A percentile compares a stretch with the other conserved stretches of the same genome.
Evolutionary conservation across 2,329 filamentous ascomycete species (phyloP).

Genomic region (Alternaria brassicicola): DNA sequence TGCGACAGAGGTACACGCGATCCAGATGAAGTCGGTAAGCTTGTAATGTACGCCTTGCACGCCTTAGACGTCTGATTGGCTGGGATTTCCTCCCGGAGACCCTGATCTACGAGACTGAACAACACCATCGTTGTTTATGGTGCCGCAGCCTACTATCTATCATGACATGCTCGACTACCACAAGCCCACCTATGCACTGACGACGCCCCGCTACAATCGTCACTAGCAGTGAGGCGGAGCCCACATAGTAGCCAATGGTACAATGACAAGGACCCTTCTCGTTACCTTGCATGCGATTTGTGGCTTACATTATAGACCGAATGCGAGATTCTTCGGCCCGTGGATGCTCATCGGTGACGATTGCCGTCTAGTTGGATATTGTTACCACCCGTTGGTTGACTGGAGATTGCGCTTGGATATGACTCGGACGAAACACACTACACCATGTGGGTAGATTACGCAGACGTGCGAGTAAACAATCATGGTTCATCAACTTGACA

Average conservation of each 20-base stretch:
- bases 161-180: neutral
- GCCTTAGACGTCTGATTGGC: neutral
- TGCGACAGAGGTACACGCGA: neutral
- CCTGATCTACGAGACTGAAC: neutral
- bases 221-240: neutral
- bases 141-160: neutral
- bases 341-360: neutral
- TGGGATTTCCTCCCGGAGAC: neutral
- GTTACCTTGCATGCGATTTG: neutral
- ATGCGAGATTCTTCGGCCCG: slow-evolving; percentile 2
- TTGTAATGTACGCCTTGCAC: no score
- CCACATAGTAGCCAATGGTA: neutral
- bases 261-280: neutral
- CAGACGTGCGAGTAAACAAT: no score
- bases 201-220: no score
- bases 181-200: neutral
- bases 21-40: neutral
- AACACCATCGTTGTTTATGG: neutral
- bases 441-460: no score
- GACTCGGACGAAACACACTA: neutral
- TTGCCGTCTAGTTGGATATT: neutral
- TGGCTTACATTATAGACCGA: neutral
- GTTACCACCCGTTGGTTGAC: neutral
- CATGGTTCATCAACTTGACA: no score
- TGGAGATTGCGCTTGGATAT: neutral